Conservation (phyloP, 129 eudicot genomes). For the Centella asiatica region DNA sequence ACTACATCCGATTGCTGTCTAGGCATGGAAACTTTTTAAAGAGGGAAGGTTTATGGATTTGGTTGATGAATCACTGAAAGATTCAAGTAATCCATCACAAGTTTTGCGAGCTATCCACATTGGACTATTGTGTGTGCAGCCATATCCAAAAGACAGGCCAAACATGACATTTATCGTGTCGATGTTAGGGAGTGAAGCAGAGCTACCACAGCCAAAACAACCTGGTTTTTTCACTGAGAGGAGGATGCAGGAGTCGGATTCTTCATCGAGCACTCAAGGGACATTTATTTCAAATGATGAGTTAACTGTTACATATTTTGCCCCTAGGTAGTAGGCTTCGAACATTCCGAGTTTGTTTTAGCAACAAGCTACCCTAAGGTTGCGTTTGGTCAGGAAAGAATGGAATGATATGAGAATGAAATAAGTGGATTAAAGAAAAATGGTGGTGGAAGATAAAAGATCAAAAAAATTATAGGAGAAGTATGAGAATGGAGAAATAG, state of each 20-base stretch:
- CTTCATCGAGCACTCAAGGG: slow-evolving; percentile 5
- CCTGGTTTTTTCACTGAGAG: slow-evolving; percentile 8
- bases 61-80: background rate
- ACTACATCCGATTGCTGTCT: background rate
- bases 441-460: no score
- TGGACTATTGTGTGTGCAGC: slow-evolving; percentile 1
- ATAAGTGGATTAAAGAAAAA: no score
- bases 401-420: no score
- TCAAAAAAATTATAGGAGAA: no score
- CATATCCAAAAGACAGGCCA: slow-evolving; percentile 6
- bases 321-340: slow-evolving; percentile 3
- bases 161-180: background rate
- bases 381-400: no score
- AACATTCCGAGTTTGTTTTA: no score
- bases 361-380: no score
- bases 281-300: background rate
- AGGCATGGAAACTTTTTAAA: slow-evolving; percentile 6
- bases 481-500: no score
- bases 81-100: background rate
- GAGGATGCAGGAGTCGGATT: background rate
- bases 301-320: background rate
- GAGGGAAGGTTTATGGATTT: background rate
- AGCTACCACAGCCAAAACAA: slow-evolving; percentile 4
- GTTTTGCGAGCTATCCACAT: slow-evolving; percentile 1
- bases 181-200: background rate